These are phyloP conservation scores for Echeveria elegans DNA, from an alignment of 164 flowering plant genomes.

Conservation along the genomic window DNA sequence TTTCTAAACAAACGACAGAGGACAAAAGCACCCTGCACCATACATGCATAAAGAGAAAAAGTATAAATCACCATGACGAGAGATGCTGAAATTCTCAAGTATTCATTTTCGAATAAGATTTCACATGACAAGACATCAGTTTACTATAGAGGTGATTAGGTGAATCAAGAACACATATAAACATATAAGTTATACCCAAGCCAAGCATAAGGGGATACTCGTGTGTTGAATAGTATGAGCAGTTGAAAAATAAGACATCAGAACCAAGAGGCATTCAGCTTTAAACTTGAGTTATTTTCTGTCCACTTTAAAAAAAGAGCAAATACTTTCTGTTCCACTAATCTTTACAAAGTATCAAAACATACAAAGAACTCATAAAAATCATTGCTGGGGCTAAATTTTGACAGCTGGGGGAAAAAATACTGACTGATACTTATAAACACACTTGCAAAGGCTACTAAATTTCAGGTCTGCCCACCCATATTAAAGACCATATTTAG, in stretches of 20 bases:
- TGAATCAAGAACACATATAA: background rate
- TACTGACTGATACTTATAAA: background rate
- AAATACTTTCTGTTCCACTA: no score
- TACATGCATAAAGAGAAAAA: conserved; percentile 9
- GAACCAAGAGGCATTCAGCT: background rate
- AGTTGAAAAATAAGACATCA: background rate
- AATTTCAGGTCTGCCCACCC: background rate
- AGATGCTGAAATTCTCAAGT: background rate
- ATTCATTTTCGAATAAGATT: background rate
- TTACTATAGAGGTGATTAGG: background rate
- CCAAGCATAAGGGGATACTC: background rate
- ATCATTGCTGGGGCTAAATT: background rate
- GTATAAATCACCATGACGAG: background rate
- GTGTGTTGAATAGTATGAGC: background rate
- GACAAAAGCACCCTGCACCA: conserved; percentile 28
- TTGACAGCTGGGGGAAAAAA: background rate
- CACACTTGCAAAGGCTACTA: background rate
- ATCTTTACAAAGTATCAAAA: no score
- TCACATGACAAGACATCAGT: background rate
- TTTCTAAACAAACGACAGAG: conserved; percentile 37
- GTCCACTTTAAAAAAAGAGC: background rate
- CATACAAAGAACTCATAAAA: background rate
- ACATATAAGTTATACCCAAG: background rate
- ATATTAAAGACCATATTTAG: background rate
- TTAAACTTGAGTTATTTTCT: background rate